Evolutionary conservation across 345 rosid genomes (phyloP).

Genomic region (Raphanus raphanistrum): DNA sequence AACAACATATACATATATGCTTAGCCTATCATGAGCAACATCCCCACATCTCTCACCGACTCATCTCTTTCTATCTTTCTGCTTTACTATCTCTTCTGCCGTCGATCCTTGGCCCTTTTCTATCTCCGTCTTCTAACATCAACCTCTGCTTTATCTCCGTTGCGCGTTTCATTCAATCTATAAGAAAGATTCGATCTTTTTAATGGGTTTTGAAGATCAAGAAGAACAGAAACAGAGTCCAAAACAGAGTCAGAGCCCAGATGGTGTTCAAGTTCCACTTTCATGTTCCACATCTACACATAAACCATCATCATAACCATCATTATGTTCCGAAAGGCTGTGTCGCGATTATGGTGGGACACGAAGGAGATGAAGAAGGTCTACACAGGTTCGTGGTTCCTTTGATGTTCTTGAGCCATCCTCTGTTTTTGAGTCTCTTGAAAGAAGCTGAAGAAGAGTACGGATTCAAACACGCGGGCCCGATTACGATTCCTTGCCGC

Average conservation of each 20-base stretch:
- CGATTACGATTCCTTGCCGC: constrained; percentile 79
- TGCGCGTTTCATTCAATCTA: neutral
- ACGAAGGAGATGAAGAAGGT: constrained; percentile 56
- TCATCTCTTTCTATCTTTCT: constrained; percentile 67
- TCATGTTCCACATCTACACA: constrained; percentile 46
- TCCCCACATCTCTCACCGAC: constrained; percentile 77
- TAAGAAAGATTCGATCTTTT: constrained; percentile 14
- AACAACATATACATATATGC: constrained; percentile 22
- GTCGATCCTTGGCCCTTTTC: constrained; percentile 88
- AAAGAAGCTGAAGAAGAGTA: constrained; percentile 81
- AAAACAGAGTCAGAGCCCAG: constrained; percentile 10
- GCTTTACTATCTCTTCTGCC: constrained; percentile 73
- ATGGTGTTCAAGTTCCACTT: constrained; percentile 54
- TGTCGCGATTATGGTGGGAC: constrained; percentile 77
- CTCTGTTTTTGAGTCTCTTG: constrained; percentile 60
- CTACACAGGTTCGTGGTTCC: constrained; percentile 74
- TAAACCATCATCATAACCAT: constrained; percentile 38
- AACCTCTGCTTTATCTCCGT: neutral
- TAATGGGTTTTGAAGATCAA: constrained; percentile 47
- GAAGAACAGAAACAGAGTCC: constrained; percentile 33
- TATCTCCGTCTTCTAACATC: constrained; percentile 41
- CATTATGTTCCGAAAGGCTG: constrained; percentile 69
- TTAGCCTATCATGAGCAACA: constrained; percentile 73
- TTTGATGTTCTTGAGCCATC: constrained; percentile 72
- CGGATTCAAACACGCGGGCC: constrained; percentile 78